phyloP scores from a whole-genome alignment of 257 asterid species.

The Solanum sitiens region DNA sequence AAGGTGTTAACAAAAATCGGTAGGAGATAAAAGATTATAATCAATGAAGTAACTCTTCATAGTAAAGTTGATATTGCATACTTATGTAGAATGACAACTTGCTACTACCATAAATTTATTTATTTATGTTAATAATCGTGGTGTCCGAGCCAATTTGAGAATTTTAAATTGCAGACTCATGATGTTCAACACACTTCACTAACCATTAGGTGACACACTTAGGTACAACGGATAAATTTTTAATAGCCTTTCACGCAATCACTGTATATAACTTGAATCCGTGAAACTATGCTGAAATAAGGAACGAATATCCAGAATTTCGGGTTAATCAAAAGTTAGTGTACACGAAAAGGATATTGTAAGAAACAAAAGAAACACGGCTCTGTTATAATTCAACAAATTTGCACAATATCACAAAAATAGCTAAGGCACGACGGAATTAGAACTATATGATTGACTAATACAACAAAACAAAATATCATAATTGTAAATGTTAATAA shows the following conservation, averaged over 20 bases:
- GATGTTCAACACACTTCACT: no score
- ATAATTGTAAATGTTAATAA: background rate
- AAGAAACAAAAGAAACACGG: background rate
- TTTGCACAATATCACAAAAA: background rate
- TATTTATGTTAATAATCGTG: background rate
- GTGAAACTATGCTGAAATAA: background rate
- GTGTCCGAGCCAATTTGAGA: rapidly evolving
- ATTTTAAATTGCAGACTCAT: no score
- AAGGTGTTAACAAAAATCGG: background rate
- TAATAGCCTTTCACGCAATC: background rate
- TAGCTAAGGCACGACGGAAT: background rate
- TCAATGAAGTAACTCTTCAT: background rate
- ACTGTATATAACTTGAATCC: background rate
- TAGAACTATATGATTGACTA: background rate
- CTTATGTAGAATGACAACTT: background rate
- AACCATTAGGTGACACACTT: background rate
- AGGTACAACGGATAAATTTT: background rate
- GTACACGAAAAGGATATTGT: background rate
- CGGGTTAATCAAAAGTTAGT: background rate
- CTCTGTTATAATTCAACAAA: background rate
- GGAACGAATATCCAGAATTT: background rate
- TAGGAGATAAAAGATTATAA: background rate
- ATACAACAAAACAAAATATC: background rate
- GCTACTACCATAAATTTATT: background rate
- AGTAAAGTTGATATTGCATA: no score